Percentiles rank a stretch among this genome's conserved stretches.
Conservation (phyloP, 1,284 basidiomycete genomes). For the Phylloporus gajari region DNA sequence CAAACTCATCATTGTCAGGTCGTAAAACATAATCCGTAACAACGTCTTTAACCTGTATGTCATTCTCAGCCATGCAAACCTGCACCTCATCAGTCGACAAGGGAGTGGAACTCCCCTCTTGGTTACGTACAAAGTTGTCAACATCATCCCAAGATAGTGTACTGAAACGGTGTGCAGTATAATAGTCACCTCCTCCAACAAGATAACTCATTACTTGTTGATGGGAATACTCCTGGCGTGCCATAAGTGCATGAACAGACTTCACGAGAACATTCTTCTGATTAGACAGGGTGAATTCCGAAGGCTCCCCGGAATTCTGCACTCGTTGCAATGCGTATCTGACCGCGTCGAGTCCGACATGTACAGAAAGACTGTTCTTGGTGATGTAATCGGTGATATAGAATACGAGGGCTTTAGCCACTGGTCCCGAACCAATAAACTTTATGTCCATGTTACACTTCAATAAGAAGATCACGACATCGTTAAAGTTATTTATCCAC, state of each 20-base stretch:
- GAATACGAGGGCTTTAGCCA: not conserved
- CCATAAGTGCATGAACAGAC: not conserved
- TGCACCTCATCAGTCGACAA: too few relatives aligned
- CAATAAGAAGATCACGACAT: too few relatives aligned
- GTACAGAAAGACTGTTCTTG: not conserved
- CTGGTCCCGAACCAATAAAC: not conserved
- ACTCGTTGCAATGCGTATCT: not conserved
- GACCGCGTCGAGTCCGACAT: not conserved
- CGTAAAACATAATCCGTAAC: not conserved
- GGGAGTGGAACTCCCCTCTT: too few relatives aligned
- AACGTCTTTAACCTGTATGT: not conserved
- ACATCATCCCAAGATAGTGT: not conserved
- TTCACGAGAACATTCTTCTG: not conserved
- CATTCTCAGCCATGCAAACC: too few relatives aligned
- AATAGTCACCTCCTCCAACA: not conserved
- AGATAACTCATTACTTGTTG: not conserved
- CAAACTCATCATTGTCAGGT: not conserved
- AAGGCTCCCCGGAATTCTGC: not conserved
- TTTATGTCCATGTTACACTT: too few relatives aligned
- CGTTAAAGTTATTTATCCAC: not conserved
- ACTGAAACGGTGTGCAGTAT: not conserved
- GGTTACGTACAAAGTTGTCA: not conserved
- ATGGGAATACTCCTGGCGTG: not conserved
- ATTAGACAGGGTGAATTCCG: too few relatives aligned
- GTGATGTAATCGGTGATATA: conserved; percentile 1